These are phyloP conservation scores for Boletus pseudo-olivaceus DNA, from an alignment of 768 basidiomycete genomes.

Conservation along the genomic window DNA sequence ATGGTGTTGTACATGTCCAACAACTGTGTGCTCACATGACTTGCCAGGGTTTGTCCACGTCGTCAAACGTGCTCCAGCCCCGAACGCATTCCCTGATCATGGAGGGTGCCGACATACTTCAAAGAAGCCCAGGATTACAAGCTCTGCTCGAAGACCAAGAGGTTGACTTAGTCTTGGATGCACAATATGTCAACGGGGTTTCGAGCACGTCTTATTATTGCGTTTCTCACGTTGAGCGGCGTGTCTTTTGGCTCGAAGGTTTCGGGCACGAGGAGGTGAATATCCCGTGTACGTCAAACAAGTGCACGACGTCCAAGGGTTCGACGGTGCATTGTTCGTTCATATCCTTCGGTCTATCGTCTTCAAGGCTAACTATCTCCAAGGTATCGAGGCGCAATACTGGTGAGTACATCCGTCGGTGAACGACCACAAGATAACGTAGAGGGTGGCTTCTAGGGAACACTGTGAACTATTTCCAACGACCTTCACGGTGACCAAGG, in stretches of 20 bases:
- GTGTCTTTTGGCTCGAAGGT: slow-evolving; percentile 30
- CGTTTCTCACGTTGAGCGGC: slow-evolving; percentile 25
- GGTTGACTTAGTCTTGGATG: slow-evolving; percentile 19
- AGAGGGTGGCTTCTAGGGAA: slow-evolving; percentile 14
- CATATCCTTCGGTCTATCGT: neutral
- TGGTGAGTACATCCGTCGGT: slow-evolving; percentile 17
- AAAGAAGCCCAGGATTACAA: slow-evolving; percentile 1
- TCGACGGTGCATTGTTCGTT: slow-evolving; percentile 26
- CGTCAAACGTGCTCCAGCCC: slow-evolving; percentile 8
- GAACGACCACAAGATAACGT: neutral
- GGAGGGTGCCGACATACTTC: slow-evolving; percentile 12
- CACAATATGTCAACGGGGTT: neutral
- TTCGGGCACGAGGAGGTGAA: slow-evolving; percentile 18
- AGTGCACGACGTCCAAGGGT: slow-evolving; percentile 5
- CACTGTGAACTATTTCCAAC: slow-evolving; percentile 33
- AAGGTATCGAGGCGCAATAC: slow-evolving; percentile 29
- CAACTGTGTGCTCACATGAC: neutral
- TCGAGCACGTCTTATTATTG: slow-evolving; percentile 24
- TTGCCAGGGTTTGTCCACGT: slow-evolving; percentile 12
- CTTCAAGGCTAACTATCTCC: neutral
- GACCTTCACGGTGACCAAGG: slow-evolving; percentile 17
- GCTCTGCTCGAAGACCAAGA: slow-evolving; percentile 8
- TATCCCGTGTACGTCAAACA: slow-evolving; percentile 22
- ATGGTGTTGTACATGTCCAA: neutral
- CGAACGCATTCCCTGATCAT: slow-evolving; percentile 4